Conservation (phyloP, 176 grass and related monocot species). For the Triticum monococcum region DNA sequence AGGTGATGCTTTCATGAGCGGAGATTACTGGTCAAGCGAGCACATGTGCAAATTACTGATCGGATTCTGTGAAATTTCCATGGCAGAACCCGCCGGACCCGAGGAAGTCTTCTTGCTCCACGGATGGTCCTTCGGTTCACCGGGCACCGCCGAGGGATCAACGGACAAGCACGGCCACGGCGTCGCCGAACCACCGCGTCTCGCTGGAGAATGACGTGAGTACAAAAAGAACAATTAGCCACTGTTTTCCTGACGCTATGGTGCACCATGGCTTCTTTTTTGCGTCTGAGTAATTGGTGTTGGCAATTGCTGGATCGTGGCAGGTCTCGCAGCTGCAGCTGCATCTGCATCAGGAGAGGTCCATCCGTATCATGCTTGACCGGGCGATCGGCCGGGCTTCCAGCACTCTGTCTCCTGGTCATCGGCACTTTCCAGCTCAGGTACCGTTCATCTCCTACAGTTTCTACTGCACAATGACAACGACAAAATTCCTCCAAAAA, state of each 20-base stretch:
- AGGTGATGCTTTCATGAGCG: not conserved
- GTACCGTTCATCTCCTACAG: conserved; percentile 30
- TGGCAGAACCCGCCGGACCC: conserved; percentile 31
- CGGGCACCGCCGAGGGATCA: conserved; percentile 29
- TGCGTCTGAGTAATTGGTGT: not conserved
- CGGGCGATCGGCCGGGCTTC: conserved; percentile 87
- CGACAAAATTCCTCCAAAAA: not conserved
- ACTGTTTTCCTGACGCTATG: not conserved
- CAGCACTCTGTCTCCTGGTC: conserved; percentile 82
- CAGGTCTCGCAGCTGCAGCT: conserved; percentile 88
- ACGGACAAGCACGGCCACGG: conserved; percentile 34
- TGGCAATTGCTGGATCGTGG: conserved; percentile 10
- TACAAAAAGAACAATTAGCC: not conserved
- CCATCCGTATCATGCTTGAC: conserved; percentile 75
- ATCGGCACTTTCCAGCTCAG: conserved; percentile 79
- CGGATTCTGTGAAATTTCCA: not conserved
- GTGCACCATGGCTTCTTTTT: not conserved
- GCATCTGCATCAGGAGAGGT: conserved; percentile 87
- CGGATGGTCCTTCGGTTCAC: conserved; percentile 10
- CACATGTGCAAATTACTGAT: conserved; percentile 19
- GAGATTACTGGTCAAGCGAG: not conserved
- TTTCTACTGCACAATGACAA: not conserved
- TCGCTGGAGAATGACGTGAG: conserved; percentile 96
- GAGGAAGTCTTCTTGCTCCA: conserved; percentile 30
- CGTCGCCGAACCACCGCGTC: conserved; percentile 64